Conservation (phyloP, 495 filamentous ascomycete species). For the Aspergillus sparsus region DNA sequence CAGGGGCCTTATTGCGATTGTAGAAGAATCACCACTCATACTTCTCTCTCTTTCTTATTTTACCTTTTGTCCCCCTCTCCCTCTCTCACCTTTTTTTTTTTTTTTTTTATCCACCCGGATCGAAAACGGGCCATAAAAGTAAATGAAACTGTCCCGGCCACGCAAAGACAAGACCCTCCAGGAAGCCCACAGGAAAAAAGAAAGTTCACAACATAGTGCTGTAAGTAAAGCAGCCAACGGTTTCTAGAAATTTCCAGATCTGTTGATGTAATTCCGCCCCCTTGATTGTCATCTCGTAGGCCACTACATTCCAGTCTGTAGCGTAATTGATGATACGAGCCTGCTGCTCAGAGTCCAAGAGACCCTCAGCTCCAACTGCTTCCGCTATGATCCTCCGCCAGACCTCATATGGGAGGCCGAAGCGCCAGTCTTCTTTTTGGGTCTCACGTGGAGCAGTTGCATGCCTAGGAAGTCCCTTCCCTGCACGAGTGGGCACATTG, state of each 20-base stretch:
- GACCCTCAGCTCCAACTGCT: slow-evolving; percentile 32
- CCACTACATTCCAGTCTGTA: slow-evolving; percentile 29
- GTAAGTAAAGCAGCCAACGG: slow-evolving; percentile 35
- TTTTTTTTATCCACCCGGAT: background rate
- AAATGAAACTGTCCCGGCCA: background rate
- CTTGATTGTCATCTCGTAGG: slow-evolving; percentile 28
- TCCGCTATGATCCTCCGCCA: slow-evolving; percentile 40
- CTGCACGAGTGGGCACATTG: background rate
- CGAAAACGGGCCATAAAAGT: background rate
- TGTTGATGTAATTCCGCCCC: slow-evolving; percentile 33
- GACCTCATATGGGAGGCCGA: slow-evolving; percentile 31
- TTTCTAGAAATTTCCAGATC: slow-evolving; percentile 39
- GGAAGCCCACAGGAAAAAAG: background rate
- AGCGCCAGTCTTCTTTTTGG: slow-evolving; percentile 23
- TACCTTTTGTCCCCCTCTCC: background rate
- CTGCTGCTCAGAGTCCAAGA: slow-evolving; percentile 40
- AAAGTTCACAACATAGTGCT: slow-evolving; percentile 15
- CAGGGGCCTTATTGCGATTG: too few species aligned
- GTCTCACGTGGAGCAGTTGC: background rate
- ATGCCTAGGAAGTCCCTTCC: slow-evolving; percentile 1
- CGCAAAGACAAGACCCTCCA: background rate
- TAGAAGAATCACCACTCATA: background rate
- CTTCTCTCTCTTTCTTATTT: background rate
- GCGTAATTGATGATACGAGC: slow-evolving; percentile 30
- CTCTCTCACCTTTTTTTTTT: background rate